Evolutionary conservation across 306 rosid species (phyloP).

Genomic region (Castanospermum australe): DNA sequence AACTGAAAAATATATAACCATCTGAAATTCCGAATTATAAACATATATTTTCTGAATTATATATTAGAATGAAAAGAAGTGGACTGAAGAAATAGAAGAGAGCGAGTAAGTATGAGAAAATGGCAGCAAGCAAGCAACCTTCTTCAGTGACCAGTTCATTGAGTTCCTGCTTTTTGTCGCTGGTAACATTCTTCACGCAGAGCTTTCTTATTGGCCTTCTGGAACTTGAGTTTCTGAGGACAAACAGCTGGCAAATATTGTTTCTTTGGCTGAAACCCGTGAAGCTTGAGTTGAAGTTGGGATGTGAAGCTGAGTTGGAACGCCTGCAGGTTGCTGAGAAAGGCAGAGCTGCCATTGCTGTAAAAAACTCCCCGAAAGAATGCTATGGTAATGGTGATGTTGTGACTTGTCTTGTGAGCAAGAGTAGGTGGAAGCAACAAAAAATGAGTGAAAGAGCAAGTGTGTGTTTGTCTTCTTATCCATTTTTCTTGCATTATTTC

Average conservation of each 20-base stretch:
- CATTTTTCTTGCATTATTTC: background rate
- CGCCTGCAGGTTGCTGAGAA: conserved; percentile 43
- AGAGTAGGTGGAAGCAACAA: background rate
- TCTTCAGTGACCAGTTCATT: conserved; percentile 31
- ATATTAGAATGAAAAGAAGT: background rate
- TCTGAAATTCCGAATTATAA: background rate
- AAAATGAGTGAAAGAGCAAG: conserved; percentile 41
- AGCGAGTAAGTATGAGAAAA: background rate
- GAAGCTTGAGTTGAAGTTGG: conserved; percentile 35
- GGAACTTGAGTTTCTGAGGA: conserved; percentile 35
- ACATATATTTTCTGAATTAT: conserved; percentile 8
- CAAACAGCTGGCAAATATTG: conserved; percentile 31
- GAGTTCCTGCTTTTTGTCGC: conserved; percentile 42
- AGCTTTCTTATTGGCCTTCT: conserved; percentile 38
- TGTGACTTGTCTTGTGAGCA: background rate
- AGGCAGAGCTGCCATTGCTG: conserved; percentile 47
- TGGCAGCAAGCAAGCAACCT: conserved; percentile 29
- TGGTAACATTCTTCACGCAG: conserved; percentile 44
- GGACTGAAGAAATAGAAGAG: background rate
- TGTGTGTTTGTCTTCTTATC: conserved; percentile 39
- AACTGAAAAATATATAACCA: background rate
- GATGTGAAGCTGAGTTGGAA: conserved; percentile 27
- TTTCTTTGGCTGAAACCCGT: conserved; percentile 28
- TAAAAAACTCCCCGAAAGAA: conserved; percentile 15
- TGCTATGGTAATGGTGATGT: background rate